phyloP scores from a whole-genome alignment of 192 early-diverging fungal species.

The Entomortierella chlamydospora region DNA sequence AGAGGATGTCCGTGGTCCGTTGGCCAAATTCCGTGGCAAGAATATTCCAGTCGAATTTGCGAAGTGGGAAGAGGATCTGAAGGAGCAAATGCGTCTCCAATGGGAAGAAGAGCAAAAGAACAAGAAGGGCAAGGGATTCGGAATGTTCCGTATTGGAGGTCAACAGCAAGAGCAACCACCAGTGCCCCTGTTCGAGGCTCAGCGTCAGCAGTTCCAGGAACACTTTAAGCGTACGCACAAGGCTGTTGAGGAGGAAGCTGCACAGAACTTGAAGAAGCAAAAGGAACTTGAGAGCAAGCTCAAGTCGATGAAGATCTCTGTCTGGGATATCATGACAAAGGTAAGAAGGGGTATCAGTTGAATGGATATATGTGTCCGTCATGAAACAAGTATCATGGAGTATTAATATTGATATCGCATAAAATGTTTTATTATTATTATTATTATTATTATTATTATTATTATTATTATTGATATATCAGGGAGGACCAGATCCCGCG shows the following conservation, averaged over 20 bases:
- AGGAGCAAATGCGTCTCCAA: slow-evolving; percentile 68
- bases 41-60: slow-evolving; percentile 78
- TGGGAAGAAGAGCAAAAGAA: slow-evolving; percentile 72
- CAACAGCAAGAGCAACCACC: slow-evolving; percentile 72
- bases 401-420: background rate
- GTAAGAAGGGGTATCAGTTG: slow-evolving; percentile 19
- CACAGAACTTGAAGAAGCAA: slow-evolving; percentile 79
- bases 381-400: background rate
- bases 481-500: slow-evolving; percentile 51
- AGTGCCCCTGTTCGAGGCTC: slow-evolving; percentile 69
- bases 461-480: background rate
- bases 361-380: background rate
- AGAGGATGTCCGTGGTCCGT: slow-evolving; percentile 79
- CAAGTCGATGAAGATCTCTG: slow-evolving; percentile 90
- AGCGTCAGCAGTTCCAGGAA: slow-evolving; percentile 70
- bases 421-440: background rate
- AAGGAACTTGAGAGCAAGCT: slow-evolving; percentile 76
- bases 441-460: background rate
- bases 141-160: slow-evolving; percentile 65
- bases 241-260: slow-evolving; percentile 73
- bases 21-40: slow-evolving; percentile 73
- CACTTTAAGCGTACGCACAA: slow-evolving; percentile 77
- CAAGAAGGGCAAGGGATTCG: slow-evolving; percentile 63
- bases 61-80: slow-evolving; percentile 75
- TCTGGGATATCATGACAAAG: slow-evolving; percentile 84